A percentile compares a stretch with the other conserved stretches of the same genome.
Evolutionary conservation across 148 eudicot genomes (phyloP).

Genomic region (Silene uniflora): DNA sequence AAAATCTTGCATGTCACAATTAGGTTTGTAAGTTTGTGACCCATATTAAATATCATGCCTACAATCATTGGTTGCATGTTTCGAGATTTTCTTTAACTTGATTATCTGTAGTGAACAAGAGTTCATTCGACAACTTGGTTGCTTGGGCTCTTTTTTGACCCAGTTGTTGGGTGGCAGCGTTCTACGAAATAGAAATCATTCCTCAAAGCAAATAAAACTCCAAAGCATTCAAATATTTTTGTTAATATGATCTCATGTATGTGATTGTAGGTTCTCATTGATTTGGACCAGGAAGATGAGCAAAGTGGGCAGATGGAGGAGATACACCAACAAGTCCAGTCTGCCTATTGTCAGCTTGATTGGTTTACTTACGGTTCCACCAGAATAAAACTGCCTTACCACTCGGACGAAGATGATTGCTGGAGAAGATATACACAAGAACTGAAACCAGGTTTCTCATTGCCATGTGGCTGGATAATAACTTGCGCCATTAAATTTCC

Average conservation of each 20-base stretch:
- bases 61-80: too few species aligned
- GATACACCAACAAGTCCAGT: slow-evolving; percentile 42
- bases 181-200: too few species aligned
- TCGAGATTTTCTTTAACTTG: too few species aligned
- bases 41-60: too few species aligned
- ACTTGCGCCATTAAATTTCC: neutral
- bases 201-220: neutral
- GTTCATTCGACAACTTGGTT: neutral
- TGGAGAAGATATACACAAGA: slow-evolving; percentile 24
- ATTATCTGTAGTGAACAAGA: too few species aligned
- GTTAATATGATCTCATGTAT: neutral
- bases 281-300: slow-evolving; percentile 78
- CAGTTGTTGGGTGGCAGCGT: too few species aligned
- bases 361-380: slow-evolving; percentile 27
- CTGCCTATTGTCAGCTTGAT: slow-evolving; percentile 61
- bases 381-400: slow-evolving; percentile 20
- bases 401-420: slow-evolving; percentile 27
- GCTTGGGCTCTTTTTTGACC: too few species aligned
- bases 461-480: neutral
- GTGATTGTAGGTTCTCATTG: slow-evolving; percentile 57
- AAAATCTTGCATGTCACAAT: too few species aligned
- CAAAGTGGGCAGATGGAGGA: slow-evolving; percentile 46
- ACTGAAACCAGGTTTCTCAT: slow-evolving; percentile 26
- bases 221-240: neutral
- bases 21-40: too few species aligned